Base-by-base conservation (phyloP, 352 stramenopile genomes). In the Phytophthora palmivora region DNA sequence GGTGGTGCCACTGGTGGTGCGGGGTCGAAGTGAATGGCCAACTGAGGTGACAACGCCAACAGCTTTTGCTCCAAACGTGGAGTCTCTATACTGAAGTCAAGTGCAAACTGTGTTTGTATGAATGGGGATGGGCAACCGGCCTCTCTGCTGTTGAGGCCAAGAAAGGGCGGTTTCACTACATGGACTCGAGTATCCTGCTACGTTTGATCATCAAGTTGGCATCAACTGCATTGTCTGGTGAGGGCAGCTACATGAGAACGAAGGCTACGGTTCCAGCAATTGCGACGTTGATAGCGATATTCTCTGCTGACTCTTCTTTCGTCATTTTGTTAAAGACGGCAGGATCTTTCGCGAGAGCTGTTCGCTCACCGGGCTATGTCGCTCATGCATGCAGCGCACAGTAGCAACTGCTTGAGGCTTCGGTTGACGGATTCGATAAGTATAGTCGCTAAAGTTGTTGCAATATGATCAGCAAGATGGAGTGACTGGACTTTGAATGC, bases 111-210 rank as follows among this genome's bases (percentile, higher is more conserved):
- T 9, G 41, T 42, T 22, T 34, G 18, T 19, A 1, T 6, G 14
- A 18, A 24, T 22, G 18, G 52, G 37, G 53, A 63, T 58, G 53
- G 44, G 46, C 46, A 2, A 44, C 41, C 50, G 33, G 46, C 62
- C 55, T 71, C 49, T 61, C 50, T 49, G 24, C 21, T 50, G 14
- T 49, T 36, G 15, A 52, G 43, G 26, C 33, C 36, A 2, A 66
- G 46, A 69, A 66, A 70, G 61, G 39, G 52, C 54, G 24, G 53
- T 64, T 64, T 59, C 36, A 37, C 53, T 22, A n/a, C n/a, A 46
- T 34, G 30, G 10, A 34, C 30, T 34, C 30, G 30, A n/a, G n/a
- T n/a, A n/a, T n/a, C n/a, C n/a, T n/a, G n/a, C n/a, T 6, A 28
- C 24, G 3, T 28, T 28, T 9, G 30, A 34, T 12, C 1, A 14